Conservation (phyloP, 345 rosid genomes). For the Salix caprea region DNA sequence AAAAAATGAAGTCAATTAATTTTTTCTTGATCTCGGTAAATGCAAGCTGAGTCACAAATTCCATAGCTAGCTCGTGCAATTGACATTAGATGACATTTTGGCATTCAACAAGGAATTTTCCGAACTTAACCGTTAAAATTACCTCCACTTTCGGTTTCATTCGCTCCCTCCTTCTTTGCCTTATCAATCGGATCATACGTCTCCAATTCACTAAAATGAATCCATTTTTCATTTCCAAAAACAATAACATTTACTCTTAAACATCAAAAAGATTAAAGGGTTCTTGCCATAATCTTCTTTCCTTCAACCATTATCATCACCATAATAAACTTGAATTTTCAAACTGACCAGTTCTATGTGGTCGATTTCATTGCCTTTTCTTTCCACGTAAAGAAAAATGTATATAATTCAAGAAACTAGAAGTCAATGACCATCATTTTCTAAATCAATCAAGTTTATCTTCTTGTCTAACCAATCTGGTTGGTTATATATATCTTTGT, state of each 20-base stretch:
- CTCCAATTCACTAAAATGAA: background rate
- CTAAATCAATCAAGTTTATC: background rate
- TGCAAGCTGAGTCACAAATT: no score
- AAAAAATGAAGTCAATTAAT: no score
- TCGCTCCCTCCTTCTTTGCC: conserved; percentile 33
- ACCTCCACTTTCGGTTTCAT: conserved; percentile 2
- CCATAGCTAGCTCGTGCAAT: no score
- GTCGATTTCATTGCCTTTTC: background rate
- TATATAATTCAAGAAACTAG: no score
- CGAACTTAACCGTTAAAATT: conserved; percentile 41
- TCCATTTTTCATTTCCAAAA: background rate
- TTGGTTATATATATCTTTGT: background rate
- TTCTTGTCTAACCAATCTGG: conserved; percentile 1
- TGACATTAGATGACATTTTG: no score
- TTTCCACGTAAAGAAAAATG: no score
- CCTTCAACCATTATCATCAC: background rate
- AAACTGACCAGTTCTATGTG: background rate
- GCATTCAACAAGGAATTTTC: background rate
- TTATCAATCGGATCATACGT: conserved; percentile 40
- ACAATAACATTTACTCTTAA: background rate
- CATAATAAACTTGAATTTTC: background rate
- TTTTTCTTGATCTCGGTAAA: no score
- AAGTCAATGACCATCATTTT: background rate
- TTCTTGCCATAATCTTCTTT: background rate
- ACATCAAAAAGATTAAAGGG: background rate